Percentiles rank a stretch among this genome's conserved stretches.
Conservation (phyloP, 176 grass and related monocot species). For the Rhynchospora breviuscula region DNA sequence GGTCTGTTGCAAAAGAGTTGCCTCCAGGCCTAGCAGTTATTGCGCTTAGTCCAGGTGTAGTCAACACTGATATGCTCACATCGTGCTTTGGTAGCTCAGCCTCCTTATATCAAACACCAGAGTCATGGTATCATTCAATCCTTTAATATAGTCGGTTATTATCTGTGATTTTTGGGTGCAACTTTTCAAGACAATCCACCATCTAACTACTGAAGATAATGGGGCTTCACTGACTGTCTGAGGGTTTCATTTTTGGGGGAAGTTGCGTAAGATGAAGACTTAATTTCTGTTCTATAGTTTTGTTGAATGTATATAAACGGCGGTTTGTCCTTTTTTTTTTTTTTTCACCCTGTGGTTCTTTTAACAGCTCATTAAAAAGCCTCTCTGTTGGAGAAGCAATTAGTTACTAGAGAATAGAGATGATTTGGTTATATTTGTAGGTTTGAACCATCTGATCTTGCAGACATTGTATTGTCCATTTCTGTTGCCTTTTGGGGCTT, state of each 20-base stretch:
- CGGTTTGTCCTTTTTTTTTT: neutral
- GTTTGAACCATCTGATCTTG: neutral
- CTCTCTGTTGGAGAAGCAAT: neutral
- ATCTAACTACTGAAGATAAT: slow-evolving; percentile 68
- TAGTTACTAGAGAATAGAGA: too few relatives aligned
- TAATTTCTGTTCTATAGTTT: neutral
- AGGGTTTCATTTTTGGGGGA: neutral
- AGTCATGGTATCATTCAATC: slow-evolving; percentile 58
- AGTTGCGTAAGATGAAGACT: neutral
- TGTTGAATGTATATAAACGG: neutral
- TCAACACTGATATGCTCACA: slow-evolving; percentile 91
- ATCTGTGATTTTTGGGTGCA: neutral
- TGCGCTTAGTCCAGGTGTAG: slow-evolving; percentile 89
- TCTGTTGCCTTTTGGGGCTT: neutral
- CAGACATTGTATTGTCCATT: neutral
- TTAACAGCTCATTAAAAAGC: neutral
- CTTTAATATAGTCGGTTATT: slow-evolving; percentile 16
- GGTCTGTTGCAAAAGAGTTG: slow-evolving; percentile 81
- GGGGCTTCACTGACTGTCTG: slow-evolving; percentile 75
- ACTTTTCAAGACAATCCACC: neutral
- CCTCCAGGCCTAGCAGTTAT: slow-evolving; percentile 78
- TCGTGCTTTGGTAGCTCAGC: slow-evolving; percentile 85
- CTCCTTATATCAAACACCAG: slow-evolving; percentile 68
- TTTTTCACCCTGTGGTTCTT: neutral
- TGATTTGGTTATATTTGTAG: too few relatives aligned